These are phyloP conservation scores for Podila minutissima DNA, from an alignment of 192 early-diverging fungal genomes.

Conservation along the genomic window DNA sequence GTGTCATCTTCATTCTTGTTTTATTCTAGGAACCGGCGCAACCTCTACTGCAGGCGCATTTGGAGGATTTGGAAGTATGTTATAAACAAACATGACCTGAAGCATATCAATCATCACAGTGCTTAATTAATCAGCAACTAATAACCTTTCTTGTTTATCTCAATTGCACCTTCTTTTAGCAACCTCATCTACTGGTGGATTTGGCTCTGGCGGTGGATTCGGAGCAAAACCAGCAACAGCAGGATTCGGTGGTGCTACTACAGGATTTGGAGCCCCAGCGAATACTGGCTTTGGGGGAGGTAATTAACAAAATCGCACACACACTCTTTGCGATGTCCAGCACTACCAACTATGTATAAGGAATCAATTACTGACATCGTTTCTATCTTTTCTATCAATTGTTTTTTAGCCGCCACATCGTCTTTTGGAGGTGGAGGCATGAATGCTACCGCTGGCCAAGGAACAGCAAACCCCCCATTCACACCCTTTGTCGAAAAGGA, in stretches of 20 bases:
- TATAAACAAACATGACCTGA: neutral
- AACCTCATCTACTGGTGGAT: conserved; percentile 26
- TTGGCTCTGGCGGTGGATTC: conserved; percentile 39
- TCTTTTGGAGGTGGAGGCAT: conserved; percentile 35
- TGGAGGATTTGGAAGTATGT: conserved; percentile 46
- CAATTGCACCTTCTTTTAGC: neutral
- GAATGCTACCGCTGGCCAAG: conserved; percentile 35
- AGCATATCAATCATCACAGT: neutral
- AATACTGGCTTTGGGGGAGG: conserved; percentile 37
- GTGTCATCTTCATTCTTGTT: neutral
- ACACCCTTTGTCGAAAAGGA: conserved; percentile 61
- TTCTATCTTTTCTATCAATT: neutral
- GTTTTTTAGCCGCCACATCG: conserved; percentile 14
- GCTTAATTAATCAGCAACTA: too few species aligned
- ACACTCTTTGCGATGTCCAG: neutral
- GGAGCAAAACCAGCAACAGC: conserved; percentile 37
- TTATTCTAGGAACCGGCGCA: conserved; percentile 1
- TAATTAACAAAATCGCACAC: neutral
- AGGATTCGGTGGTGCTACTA: conserved; percentile 31
- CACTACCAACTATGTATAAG: neutral
- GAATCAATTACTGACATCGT: too few species aligned
- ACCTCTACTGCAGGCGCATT: conserved; percentile 19
- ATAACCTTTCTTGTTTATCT: neutral
- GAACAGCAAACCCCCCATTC: conserved; percentile 67
- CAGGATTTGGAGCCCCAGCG: conserved; percentile 35